Percentiles rank a stretch among this genome's conserved stretches.
Evolutionary conservation across 139 green algal genomes (phyloP).

Genomic region (Chlorella sorokiniana): DNA sequence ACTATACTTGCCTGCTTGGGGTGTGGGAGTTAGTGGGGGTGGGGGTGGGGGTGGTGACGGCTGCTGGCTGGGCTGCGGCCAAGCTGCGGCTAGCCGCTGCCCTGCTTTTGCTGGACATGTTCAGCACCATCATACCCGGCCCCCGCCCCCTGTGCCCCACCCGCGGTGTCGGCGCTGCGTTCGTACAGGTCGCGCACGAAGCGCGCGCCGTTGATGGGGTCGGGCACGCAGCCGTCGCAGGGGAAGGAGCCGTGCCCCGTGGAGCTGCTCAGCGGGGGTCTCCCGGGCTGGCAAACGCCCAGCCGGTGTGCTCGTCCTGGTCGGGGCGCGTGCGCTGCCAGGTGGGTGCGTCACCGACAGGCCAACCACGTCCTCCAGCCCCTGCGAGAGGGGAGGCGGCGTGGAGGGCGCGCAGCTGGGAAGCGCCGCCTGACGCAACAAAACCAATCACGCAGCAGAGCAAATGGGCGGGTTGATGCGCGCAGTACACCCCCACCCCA

Average conservation of each 20-base stretch:
- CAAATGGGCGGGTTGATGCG: not conserved
- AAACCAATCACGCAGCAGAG: too few species aligned
- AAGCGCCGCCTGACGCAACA: too few species aligned
- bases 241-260: constrained; percentile 66
- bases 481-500: not conserved
- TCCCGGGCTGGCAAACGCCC: constrained; percentile 69
- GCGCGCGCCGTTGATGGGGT: constrained; percentile 72
- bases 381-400: constrained; percentile 62
- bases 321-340: constrained; percentile 83
- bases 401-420: not conserved
- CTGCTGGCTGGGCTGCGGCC: too few species aligned
- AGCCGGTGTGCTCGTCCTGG: constrained; percentile 88
- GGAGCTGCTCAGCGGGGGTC: constrained; percentile 56
- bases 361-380: constrained; percentile 76
- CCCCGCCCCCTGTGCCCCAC: not conserved
- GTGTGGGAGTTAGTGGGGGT: not conserved
- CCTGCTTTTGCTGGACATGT: too few species aligned
- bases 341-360: constrained; percentile 85
- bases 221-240: constrained; percentile 73
- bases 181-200: constrained; percentile 89
- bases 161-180: constrained; percentile 34
- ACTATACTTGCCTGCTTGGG: constrained; percentile 81
- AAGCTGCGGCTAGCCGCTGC: not conserved
- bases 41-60: not conserved
- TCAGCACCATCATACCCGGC: too few species aligned